These are phyloP conservation scores for Corymbia citriodora DNA, from an alignment of 441 rosid genomes.

Conservation along the genomic window DNA sequence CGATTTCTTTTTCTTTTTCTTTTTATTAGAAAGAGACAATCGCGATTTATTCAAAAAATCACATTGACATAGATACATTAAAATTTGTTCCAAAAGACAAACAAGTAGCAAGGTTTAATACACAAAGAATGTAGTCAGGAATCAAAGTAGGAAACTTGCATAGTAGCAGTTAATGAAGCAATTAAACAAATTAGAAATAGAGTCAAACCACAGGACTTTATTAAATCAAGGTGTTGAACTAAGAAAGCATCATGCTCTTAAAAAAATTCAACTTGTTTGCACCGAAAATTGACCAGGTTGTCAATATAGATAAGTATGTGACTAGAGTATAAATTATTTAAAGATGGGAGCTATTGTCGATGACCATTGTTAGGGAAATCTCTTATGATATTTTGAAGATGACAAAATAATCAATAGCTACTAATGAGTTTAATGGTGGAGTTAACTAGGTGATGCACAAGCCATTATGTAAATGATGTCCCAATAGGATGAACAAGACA, in stretches of 20 bases:
- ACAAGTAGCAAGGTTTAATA: neutral
- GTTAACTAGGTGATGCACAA: no score
- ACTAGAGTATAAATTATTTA: no score
- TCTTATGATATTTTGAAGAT: no score
- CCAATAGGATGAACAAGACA: no score
- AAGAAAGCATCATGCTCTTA: neutral
- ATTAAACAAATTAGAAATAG: neutral
- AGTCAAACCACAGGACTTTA: neutral
- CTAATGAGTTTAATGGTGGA: no score
- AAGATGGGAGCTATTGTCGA: no score
- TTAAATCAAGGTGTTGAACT: neutral
- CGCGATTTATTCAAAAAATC: neutral
- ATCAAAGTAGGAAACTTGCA: neutral
- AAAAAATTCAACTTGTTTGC: neutral
- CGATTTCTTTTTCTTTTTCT: neutral
- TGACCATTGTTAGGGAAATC: no score
- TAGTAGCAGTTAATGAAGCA: neutral
- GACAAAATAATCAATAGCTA: no score
- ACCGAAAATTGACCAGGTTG: neutral
- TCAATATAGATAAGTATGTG: neutral
- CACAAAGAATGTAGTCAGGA: neutral
- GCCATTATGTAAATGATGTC: no score
- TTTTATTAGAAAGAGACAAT: neutral
- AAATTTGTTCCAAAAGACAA: neutral
- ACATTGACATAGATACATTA: neutral